Conservation (phyloP, 2,329 filamentous ascomycete genomes). For the Sarocladiaceae sp. region DNA sequence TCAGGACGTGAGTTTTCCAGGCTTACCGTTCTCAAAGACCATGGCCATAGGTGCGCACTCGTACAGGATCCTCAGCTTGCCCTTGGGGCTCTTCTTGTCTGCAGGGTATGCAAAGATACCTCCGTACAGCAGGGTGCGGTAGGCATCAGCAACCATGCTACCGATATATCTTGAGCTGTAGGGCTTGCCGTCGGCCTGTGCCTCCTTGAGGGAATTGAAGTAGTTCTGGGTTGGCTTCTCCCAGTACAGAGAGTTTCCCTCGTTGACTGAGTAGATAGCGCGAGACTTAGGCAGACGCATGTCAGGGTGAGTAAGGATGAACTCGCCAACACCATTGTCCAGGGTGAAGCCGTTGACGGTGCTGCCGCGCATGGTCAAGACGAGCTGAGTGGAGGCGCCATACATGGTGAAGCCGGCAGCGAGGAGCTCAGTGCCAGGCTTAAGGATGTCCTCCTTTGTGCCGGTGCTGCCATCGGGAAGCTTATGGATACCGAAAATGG, state of each 20-base stretch:
- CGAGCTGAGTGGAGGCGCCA: slow-evolving; percentile 90
- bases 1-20: neutral
- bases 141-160: slow-evolving; percentile 97
- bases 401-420: slow-evolving; percentile 99
- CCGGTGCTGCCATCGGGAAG: slow-evolving; percentile 71
- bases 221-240: slow-evolving; percentile 81
- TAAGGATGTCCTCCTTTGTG: slow-evolving; percentile 79
- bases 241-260: slow-evolving; percentile 98
- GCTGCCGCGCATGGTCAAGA: slow-evolving; percentile 93
- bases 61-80: slow-evolving; percentile 94
- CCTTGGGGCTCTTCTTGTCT: slow-evolving; percentile 97
- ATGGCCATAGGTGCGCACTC: slow-evolving; percentile 99
- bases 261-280: slow-evolving; percentile 95
- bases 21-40: slow-evolving; percentile 94
- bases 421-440: slow-evolving; percentile 85
- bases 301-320: slow-evolving; percentile 94
- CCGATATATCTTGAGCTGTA: slow-evolving; percentile 96
- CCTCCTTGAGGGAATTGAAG: slow-evolving; percentile 84
- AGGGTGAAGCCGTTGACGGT: slow-evolving; percentile 96
- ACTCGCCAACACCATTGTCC: slow-evolving; percentile 94
- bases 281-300: slow-evolving; percentile 82
- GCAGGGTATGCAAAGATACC: slow-evolving; percentile 97
- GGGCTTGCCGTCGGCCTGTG: slow-evolving; percentile 71
- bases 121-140: slow-evolving; percentile 90
- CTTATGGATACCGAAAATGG: slow-evolving; percentile 94